These are phyloP conservation scores for Glycine soja DNA, from an alignment of 306 rosid genomes.

Conservation along the genomic window DNA sequence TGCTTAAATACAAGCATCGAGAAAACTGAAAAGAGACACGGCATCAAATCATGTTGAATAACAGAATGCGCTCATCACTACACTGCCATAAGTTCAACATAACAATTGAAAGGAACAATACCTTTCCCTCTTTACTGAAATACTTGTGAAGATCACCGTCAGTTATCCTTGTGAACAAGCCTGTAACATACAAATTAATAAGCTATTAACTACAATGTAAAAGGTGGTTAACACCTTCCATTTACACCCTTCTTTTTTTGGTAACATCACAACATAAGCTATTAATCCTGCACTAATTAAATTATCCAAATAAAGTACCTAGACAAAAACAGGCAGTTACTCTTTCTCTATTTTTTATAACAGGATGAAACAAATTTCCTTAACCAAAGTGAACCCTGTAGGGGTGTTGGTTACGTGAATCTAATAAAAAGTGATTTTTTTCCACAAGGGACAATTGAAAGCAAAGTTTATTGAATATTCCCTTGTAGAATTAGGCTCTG, in stretches of 20 bases:
- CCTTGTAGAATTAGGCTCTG: constrained; percentile 33
- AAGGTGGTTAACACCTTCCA: too few species aligned
- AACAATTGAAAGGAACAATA: constrained; percentile 4
- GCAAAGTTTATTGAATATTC: not conserved
- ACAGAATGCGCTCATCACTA: not conserved
- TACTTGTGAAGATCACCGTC: constrained; percentile 52
- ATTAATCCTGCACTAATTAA: too few species aligned
- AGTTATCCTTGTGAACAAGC: constrained; percentile 58
- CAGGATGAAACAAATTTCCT: too few species aligned
- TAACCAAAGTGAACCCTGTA: too few species aligned
- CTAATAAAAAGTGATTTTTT: constrained; percentile 3
- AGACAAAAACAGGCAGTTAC: too few species aligned
- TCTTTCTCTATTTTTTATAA: too few species aligned
- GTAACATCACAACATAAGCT: too few species aligned
- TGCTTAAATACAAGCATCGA: not conserved
- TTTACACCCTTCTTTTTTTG: too few species aligned
- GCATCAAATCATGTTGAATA: not conserved
- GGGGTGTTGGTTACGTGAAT: too few species aligned
- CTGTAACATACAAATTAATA: constrained; percentile 60
- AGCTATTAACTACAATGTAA: too few species aligned
- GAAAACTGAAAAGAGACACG: not conserved
- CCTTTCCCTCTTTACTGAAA: constrained; percentile 60
- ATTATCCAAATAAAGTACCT: too few species aligned
- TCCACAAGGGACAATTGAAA: constrained; percentile 3
- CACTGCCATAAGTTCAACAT: not conserved